phyloP scores from a whole-genome alignment of 805 yeast species.

The Blastobotrys terrestris region DNA sequence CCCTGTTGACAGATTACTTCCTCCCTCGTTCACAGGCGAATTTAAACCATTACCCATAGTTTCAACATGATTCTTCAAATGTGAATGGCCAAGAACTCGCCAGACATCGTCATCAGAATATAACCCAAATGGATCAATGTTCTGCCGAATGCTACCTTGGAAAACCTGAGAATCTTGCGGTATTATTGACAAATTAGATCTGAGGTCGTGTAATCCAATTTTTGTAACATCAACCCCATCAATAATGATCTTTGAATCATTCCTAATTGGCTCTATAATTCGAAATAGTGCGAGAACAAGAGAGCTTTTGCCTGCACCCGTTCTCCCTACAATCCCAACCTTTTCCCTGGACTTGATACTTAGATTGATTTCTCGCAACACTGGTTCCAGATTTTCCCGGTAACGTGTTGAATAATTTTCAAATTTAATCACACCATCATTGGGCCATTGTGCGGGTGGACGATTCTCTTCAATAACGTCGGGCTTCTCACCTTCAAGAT shows the following conservation, averaged over 20 bases:
- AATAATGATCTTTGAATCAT: slow-evolving; percentile 42
- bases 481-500: slow-evolving; percentile 55
- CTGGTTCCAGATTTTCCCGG: slow-evolving; percentile 65
- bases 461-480: slow-evolving; percentile 51
- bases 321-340: slow-evolving; percentile 81
- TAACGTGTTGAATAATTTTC: slow-evolving; percentile 62
- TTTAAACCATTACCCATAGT: slow-evolving; percentile 42
- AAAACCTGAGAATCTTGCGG: slow-evolving; percentile 68
- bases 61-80: slow-evolving; percentile 46
- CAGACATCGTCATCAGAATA: slow-evolving; percentile 48
- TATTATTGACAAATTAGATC: slow-evolving; percentile 54
- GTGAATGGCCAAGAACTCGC: slow-evolving; percentile 50
- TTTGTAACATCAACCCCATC: slow-evolving; percentile 50
- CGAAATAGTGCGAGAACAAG: slow-evolving; percentile 67
- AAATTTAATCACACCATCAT: slow-evolving; percentile 56
- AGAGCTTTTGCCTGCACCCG: slow-evolving; percentile 87
- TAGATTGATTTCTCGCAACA: slow-evolving; percentile 59
- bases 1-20: slow-evolving; percentile 73
- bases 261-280: slow-evolving; percentile 42
- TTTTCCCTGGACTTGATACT: slow-evolving; percentile 67
- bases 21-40: slow-evolving; percentile 58
- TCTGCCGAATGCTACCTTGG: slow-evolving; percentile 54
- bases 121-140: slow-evolving; percentile 53
- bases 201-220: slow-evolving; percentile 49
- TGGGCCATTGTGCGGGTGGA: slow-evolving; percentile 70